Percentiles rank a stretch among this genome's conserved stretches.
These are phyloP conservation scores for Mycena vitilis DNA, from an alignment of 768 basidiomycete species.

Conservation along the genomic window DNA sequence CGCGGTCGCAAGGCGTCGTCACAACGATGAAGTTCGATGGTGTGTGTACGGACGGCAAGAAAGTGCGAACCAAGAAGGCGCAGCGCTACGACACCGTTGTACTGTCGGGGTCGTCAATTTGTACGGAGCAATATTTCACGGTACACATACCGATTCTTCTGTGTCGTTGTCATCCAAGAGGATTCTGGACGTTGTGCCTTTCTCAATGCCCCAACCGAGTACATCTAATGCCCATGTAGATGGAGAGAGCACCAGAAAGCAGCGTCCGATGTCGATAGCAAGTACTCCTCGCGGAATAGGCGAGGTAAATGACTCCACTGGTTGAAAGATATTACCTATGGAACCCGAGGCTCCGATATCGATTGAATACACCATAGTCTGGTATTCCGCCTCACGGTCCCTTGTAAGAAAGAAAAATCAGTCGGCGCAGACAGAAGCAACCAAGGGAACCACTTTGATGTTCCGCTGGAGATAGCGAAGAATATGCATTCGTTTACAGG, in stretches of 20 bases:
- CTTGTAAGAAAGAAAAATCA: not conserved
- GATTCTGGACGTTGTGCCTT: conserved; percentile 31
- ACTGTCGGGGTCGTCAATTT: conserved; percentile 39
- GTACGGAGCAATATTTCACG: not conserved
- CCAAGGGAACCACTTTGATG: conserved; percentile 7
- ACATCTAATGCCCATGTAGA: conserved; percentile 19
- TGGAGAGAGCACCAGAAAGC: conserved; percentile 28
- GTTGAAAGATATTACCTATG: conserved; percentile 6
- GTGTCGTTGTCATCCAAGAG: conserved; percentile 42
- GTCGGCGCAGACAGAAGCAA: not conserved
- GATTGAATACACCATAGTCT: conserved; percentile 24
- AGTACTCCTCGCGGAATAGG: conserved; percentile 27
- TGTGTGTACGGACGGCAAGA: conserved; percentile 63
- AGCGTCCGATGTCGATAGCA: conserved; percentile 19
- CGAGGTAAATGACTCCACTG: conserved; percentile 3
- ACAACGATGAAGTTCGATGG: conserved; percentile 60
- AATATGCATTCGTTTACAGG: conserved; percentile 3
- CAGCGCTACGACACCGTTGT: conserved; percentile 55
- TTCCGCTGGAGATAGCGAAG: conserved; percentile 22
- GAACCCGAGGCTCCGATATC: conserved; percentile 11
- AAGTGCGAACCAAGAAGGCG: conserved; percentile 61
- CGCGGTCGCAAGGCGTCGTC: conserved; percentile 23
- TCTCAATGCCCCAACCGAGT: conserved; percentile 12
- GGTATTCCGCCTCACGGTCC: not conserved
- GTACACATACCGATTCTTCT: conserved; percentile 49